A percentile compares a stretch with the other conserved stretches of the same genome.
phyloP scores from a whole-genome alignment of 148 eudicot species.

The Polygonum maritimum region DNA sequence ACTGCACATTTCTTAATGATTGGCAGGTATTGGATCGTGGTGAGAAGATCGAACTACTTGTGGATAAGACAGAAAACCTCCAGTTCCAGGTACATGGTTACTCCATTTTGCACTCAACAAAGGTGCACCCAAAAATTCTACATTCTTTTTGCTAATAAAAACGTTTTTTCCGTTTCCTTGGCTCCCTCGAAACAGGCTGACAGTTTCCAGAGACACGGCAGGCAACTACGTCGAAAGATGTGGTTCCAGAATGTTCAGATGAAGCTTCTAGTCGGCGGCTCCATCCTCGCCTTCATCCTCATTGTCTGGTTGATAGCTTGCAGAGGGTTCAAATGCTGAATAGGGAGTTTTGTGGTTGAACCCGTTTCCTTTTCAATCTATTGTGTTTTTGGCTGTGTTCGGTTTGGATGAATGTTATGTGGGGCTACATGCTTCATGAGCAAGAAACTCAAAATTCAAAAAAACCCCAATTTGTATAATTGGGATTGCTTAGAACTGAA shows the following conservation, averaged over 20 bases:
- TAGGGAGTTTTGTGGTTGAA: neutral
- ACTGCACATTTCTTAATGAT: neutral
- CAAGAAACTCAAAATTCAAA: neutral
- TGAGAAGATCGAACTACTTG: constrained; percentile 89
- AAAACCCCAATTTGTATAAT: neutral
- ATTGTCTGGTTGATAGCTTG: constrained; percentile 68
- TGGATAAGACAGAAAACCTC: constrained; percentile 93
- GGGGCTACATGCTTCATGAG: neutral
- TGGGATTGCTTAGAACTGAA: neutral
- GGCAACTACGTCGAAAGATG: constrained; percentile 82
- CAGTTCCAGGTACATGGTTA: constrained; percentile 59
- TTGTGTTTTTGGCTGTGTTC: neutral
- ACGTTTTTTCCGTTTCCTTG: neutral
- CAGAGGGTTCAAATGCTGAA: constrained; percentile 63
- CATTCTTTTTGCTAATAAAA: neutral
- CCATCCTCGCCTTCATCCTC: constrained; percentile 42
- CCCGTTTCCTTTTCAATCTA: neutral
- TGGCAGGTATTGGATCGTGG: constrained; percentile 91
- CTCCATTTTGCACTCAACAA: neutral
- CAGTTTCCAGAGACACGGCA: constrained; percentile 94
- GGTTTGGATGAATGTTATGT: too few relatives aligned
- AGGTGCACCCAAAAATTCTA: neutral
- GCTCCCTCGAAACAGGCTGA: constrained; percentile 48
- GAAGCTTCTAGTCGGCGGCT: constrained; percentile 75
- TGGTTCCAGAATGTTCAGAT: constrained; percentile 87